Evolutionary conservation across 2,329 filamentous ascomycete species (phyloP), one percentile per base, ranked within the genome.

Genomic region (Endoconidiophora laricicola): DNA sequence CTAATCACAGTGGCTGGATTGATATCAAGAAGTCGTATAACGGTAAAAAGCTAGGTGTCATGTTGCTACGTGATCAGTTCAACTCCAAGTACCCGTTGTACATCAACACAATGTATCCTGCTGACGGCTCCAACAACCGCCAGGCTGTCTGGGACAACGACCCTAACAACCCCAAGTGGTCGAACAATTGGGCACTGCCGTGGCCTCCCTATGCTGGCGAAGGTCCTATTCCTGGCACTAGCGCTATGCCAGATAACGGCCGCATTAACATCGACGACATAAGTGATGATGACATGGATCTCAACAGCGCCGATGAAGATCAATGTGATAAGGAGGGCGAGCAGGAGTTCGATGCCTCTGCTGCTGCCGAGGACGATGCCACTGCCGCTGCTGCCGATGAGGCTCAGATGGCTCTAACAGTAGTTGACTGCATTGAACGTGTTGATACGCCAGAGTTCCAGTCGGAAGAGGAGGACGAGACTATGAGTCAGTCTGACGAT

Each of bases 1-100:
- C 53, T n/a, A 53, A 54, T 24, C 44, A 36, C 6, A 50, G 50
- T 42, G 53, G 53, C 33, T 54, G 50, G 53, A 43, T 54, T 12
- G 50, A 52, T 20, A 46, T 49, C 23, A 46, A 43, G 16, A 43
- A 43, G n/a, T 44, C 42, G 16, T 50, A 49, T 46, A 42, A 43
- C n/a, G 44, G 40, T 16, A 52, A 43, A 29, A 49, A 47, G 40
- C 44, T 53, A 14, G n/a, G 22, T 9, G 36, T 52, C n/a, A 45
- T 33, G 22, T 9, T 12, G 6, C 6, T 52, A 20, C 40, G 46
- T 12, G 16, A 44, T 1, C 14, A 40, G 14, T 50, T 54, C 24
- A 23, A 38, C 18, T 23, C 33, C 29, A 37, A 49, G 7, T 54
- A 54, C 37, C 50, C 50, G 9, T n/a, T 47, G 33, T 54, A 54